Evolutionary conservation across 202 grass and related monocot species (phyloP), one percentile per base, ranked within the genome.

Genomic region (Zoysia matrella): DNA sequence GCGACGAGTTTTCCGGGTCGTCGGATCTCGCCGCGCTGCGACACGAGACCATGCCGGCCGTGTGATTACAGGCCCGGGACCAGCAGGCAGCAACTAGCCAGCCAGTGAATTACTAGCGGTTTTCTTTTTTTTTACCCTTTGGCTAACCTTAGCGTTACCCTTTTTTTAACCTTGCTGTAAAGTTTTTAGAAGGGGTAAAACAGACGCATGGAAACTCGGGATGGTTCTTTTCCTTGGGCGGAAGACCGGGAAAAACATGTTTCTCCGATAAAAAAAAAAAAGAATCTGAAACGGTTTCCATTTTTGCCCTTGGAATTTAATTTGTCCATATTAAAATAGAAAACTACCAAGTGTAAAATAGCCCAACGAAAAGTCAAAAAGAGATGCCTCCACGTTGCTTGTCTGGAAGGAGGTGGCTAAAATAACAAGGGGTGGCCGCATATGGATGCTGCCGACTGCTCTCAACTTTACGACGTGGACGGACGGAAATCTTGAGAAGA

Each of bases 21-120:
- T 89, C 71, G 2, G 92, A 94, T 77, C 73, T 94, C 46, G 73
- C 60, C 1, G 43, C 73, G 5, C 75, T 91, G 13, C 92, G 92
- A 10, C 81, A 79, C 2, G 92, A 75, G 79, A 86, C 87, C 79
- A 84, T 92, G 87, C 92, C 92, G 0, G 85, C 92, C 67, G 69
- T 88, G 91, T 61, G 5, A 85, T 45, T 2, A 9, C 48, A 8
- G 57, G 3, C 0, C 47, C 5, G 4, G 9, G 63, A 40, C 62
- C 58, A 61, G 58, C 16, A 3, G 12, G 30, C 30, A 36, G 30
- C 30, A 36, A 1, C 7, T 3, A 60, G 50, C 52, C 63, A 8
- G 64, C 65, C 67, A 45, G 55, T 74, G 69, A 79, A 89, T 64
- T 86, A 90, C 83, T 55, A 9, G 45, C 45, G 30, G 50, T 63